Base-by-base conservation (phyloP, 2,329 filamentous ascomycete species). In the Sarocladiaceae sp. region DNA sequence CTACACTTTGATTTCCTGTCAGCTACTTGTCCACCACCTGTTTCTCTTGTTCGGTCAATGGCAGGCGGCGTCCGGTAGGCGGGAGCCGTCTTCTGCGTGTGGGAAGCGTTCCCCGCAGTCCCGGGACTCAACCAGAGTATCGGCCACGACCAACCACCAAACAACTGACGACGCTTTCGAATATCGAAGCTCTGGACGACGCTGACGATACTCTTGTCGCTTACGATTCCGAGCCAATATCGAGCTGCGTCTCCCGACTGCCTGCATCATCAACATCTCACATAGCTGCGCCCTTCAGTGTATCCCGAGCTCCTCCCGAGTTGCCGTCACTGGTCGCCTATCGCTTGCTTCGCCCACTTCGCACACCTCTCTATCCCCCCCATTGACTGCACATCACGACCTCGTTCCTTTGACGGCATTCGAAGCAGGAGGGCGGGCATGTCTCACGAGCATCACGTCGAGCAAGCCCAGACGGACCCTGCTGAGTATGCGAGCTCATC, bases 81-180 rank as follows among this genome's bases (percentile, higher is more conserved):
- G 65, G 62, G 58, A 63, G 64, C 69, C 69, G 72, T 72, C 23
- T 71, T 70, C 72, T 73, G 70, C 73, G 72, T 69, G 71, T 71
- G 73, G 72, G 72, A 73, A 63, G 37, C 63, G 57, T 70, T 73
- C 70, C 73, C 74, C 74, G 73, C 73, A 75, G 70, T 70, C 70
- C 69, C 70, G 62, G 69, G 54, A 62, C 40, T 43, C 55, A 53
- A 41, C 53, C 55, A 52, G 51, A 55, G 49, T 53, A 50, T 31
- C n/a, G 33, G 34, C 34, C n/a, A 24, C 23, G 6, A 27, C 13
- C 23, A 41, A 41, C 37, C 21, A 24, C 33, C 13, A 32, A 44
- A 46, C 19, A 33, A 34, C n/a, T n/a, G n/a, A n/a, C n/a, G n/a
- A n/a, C n/a, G n/a, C n/a, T n/a, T n/a, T n/a, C n/a, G n/a, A n/a